Percentiles rank a stretch among this genome's conserved stretches.
phyloP scores from a whole-genome alignment of 169 alveolate genomes.

The Perkinsus marinus region DNA sequence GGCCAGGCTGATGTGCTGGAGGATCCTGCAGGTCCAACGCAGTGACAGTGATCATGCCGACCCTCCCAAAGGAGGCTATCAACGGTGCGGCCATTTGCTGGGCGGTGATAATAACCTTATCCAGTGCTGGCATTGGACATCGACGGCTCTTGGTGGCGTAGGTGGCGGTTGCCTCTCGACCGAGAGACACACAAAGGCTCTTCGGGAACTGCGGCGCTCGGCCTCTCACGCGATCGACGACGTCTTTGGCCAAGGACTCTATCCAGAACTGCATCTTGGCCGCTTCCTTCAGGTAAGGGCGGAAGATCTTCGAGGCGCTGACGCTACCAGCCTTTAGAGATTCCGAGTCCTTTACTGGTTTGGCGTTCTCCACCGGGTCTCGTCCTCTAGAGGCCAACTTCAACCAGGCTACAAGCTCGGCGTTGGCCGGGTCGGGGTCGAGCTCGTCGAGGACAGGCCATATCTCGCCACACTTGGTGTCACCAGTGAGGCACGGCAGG shows the following conservation, averaged over 20 bases:
- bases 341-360: not conserved
- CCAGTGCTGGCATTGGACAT: not conserved
- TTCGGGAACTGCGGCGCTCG: not conserved
- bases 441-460: not conserved
- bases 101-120: not conserved
- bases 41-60: not conserved
- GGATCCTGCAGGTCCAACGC: not conserved
- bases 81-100: not conserved
- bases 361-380: not conserved
- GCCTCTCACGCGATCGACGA: not conserved
- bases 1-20: not conserved
- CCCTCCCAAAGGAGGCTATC: not conserved
- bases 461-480: not conserved
- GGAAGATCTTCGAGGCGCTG: not conserved
- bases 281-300: not conserved
- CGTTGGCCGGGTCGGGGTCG: not conserved
- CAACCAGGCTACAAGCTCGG: not conserved
- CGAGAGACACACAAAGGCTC: not conserved
- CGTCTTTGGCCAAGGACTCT: not conserved
- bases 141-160: not conserved
- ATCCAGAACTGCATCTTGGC: not conserved
- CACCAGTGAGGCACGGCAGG: not conserved
- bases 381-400: not conserved
- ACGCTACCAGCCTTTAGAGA: not conserved
- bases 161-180: not conserved